These are phyloP conservation scores for Moricandia arvensis DNA, from an alignment of 345 rosid species.

Conservation along the genomic window DNA sequence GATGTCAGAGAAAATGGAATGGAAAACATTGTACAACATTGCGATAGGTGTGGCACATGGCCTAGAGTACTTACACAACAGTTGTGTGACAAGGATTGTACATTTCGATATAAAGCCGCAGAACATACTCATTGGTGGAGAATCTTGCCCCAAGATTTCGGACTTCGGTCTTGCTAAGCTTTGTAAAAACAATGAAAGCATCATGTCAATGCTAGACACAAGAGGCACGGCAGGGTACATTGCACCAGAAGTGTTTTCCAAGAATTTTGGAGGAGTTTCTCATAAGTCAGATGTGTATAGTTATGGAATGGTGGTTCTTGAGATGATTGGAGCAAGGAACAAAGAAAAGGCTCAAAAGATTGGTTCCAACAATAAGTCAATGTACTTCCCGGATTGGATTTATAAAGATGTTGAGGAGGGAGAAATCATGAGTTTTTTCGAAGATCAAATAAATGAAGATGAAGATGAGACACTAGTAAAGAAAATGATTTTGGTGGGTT, in stretches of 20 bases:
- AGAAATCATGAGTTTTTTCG: conserved; percentile 11
- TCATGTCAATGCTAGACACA: conserved; percentile 39
- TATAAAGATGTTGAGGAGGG: conserved; percentile 19
- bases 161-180: conserved; percentile 60
- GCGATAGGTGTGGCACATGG: conserved; percentile 49
- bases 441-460: conserved; percentile 12
- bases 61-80: conserved; percentile 49
- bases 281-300: conserved; percentile 51
- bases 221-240: conserved; percentile 56
- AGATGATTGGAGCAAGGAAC: conserved; percentile 44
- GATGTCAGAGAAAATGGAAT: conserved; percentile 11
- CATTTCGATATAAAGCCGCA: conserved; percentile 60
- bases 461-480: conserved; percentile 28
- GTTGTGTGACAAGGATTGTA: conserved; percentile 51
- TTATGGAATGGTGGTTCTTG: conserved; percentile 53
- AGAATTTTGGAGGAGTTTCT: conserved; percentile 42
- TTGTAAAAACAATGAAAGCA: conserved; percentile 39
- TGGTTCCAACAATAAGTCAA: conserved; percentile 4
- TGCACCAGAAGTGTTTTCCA: conserved; percentile 46
- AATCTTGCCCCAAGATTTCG: conserved; percentile 46
- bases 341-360: not conserved
- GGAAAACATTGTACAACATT: conserved; percentile 36
- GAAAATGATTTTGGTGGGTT: conserved; percentile 39
- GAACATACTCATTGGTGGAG: conserved; percentile 45
- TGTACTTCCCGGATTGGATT: conserved; percentile 34